Base-by-base conservation (phyloP, 2,329 filamentous ascomycete genomes). In the Thermochaetoides dissita region DNA sequence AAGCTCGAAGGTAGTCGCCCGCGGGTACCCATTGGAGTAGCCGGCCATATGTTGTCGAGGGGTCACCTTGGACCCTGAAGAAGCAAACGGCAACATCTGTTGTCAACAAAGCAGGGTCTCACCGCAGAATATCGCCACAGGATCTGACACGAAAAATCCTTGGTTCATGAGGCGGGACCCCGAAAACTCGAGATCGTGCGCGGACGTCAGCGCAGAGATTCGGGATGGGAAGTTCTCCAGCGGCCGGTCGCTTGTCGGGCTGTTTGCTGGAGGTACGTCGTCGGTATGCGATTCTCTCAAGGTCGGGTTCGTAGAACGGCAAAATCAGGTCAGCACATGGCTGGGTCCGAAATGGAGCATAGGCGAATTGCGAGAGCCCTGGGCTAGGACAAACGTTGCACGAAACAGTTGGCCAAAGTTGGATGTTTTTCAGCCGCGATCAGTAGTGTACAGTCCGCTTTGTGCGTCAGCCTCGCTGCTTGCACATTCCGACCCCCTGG, bases 1-100 rank as follows among this genome's bases (percentile, higher is more conserved):
- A 57, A 93, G 88, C 51, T 86, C 85, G 59, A 94, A 89, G 37
- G 81, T 84, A 57, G 80, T 80, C 46, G 72, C 74, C 50, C 79
- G 73, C 49, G 83, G 81, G 61, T 88, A 88, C 58, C 86, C 88
- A 67, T 91, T 94, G 49, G 81, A 76, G 63, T 83, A 89, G 61
- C 80, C 80, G 63, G 68, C 67, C 47, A 68, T 66, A 59, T 82
- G 74, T 71, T 94, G 85, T 68, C 86, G 78, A 60, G 89, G 84
- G 78, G 91, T 87, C 77, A 81, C 83, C 67, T 77, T 79, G 60
- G 64, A 65, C 59, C 65, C 63, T 53, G 66, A 63, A 44, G 66
- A 67, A 50, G 67, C 61, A 68, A 77, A 71, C 51, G 76, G 76
- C 57, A 79, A 65, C 75, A 79, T 78, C 59, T 48, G 37, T 39